Evolutionary conservation across 495 filamentous ascomycete species (phyloP), one percentile per base, ranked within the genome.

Genomic region (Terfezia claveryi): DNA sequence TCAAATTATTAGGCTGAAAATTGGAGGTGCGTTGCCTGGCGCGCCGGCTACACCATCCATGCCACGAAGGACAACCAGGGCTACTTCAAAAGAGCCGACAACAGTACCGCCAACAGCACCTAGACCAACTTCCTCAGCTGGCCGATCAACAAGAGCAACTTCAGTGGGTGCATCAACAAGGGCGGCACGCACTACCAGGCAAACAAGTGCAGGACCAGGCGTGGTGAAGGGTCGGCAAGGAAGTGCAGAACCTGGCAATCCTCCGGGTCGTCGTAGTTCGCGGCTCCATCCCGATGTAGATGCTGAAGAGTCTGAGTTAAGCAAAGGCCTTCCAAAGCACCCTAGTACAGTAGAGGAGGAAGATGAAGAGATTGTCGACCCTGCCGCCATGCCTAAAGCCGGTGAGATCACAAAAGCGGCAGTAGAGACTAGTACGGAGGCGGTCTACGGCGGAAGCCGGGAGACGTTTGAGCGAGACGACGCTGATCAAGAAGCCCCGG

Each of bases 1-100:
- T 51, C 56, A 58, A n/a, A 55, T 65, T 50, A 57, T 64, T 44
- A 59, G 53, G 59, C 61, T 63, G 36, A 59, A 54, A 59, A 57
- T 61, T 12, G 57, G 59, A 37, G 53, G 54, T 27, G 57, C 56
- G 51, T 32, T 32, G 27, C 27, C 27, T 32, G 27, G 27, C 0
- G 27, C 27, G 7, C 27, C 27, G 27, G 27, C 27, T 20, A 20
- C 20, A 20, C 20, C 20, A 20, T 2, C 27, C 27, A 32, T 20
- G 27, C 27, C 27, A 32, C 27, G 50, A 23, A n/a, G 16, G 11
- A 23, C 50, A 8, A 51, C n/a, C 6, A 51, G 23, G 50, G 50
- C 23, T 51, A 12, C 50, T 23, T 32, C 50, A 32, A 32, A 51
- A 23, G 50, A 51, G 16, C 16, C 16, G 4, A 23, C 12, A n/a